These are phyloP conservation scores for Ascochyta lentis DNA, from an alignment of 2,329 filamentous ascomycete species.

Conservation along the genomic window DNA sequence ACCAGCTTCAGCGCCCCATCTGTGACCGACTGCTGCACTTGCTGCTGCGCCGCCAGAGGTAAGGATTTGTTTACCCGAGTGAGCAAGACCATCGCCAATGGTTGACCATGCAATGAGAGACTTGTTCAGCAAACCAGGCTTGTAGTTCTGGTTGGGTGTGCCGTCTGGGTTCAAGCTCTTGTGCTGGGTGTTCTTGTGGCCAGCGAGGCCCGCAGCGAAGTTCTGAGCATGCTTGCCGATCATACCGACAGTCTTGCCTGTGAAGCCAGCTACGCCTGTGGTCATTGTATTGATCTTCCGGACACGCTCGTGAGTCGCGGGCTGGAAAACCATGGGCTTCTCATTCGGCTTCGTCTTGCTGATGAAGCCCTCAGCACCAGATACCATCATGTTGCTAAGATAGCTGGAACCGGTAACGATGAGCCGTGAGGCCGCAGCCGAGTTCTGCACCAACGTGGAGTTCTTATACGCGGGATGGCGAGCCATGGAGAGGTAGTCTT, in stretches of 20 bases:
- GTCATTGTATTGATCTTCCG: constrained; percentile 92
- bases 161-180: constrained; percentile 75
- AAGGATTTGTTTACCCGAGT: constrained; percentile 80
- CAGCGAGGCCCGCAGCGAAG: constrained; percentile 76
- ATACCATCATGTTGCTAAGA: constrained; percentile 77
- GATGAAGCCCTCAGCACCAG: constrained; percentile 80
- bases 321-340: constrained; percentile 87
- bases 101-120: constrained; percentile 96
- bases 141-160: constrained; percentile 69
- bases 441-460: constrained; percentile 84
- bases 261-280: constrained; percentile 76
- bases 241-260: constrained; percentile 84
- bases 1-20: constrained; percentile 86
- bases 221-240: constrained; percentile 88
- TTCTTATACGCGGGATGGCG: constrained; percentile 91
- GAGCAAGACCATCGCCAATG: constrained; percentile 89
- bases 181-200: constrained; percentile 64
- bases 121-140: constrained; percentile 93
- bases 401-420: constrained; percentile 87
- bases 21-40: constrained; percentile 84
- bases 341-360: constrained; percentile 77
- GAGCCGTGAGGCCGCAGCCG: constrained; percentile 84
- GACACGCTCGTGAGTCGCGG: constrained; percentile 81
- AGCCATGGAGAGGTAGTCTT: constrained; percentile 76
- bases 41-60: constrained; percentile 78